These are phyloP conservation scores for Huntiella abstrusa DNA, from an alignment of 2,329 filamentous ascomycete genomes.

Conservation along the genomic window DNA sequence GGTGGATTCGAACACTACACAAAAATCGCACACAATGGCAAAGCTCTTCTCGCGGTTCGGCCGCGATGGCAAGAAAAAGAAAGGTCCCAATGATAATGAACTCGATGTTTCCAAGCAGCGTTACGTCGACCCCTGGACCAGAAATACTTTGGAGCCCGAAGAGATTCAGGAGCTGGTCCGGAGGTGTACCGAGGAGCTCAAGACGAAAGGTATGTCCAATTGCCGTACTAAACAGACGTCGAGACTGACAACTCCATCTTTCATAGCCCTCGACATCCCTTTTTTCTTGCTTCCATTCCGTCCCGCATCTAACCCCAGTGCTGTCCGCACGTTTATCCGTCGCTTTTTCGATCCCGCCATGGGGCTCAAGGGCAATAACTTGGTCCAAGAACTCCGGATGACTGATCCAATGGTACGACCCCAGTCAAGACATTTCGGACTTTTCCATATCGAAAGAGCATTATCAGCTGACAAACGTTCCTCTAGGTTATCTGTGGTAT, in stretches of 20 bases:
- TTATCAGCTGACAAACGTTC: not conserved
- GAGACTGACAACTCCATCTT: not conserved
- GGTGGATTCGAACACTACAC: no score
- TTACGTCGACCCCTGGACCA: constrained; percentile 78
- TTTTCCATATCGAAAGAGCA: not conserved
- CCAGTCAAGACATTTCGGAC: constrained; percentile 5
- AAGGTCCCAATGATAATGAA: constrained; percentile 29
- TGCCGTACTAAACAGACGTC: not conserved
- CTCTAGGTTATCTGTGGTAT: constrained; percentile 74
- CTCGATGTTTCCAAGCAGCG: constrained; percentile 45
- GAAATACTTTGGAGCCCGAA: constrained; percentile 65
- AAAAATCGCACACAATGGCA: constrained; percentile 26
- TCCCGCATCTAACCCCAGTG: constrained; percentile 78
- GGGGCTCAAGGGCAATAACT: constrained; percentile 44
- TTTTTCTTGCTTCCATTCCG: constrained; percentile 90
- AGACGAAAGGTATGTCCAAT: constrained; percentile 60
- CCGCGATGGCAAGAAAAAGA: constrained; percentile 59
- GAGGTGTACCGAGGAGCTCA: constrained; percentile 77
- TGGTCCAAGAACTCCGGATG: constrained; percentile 76
- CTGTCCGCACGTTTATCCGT: constrained; percentile 77
- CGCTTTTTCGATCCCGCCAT: constrained; percentile 68
- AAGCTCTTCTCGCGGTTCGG: constrained; percentile 44
- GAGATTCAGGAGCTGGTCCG: constrained; percentile 78
- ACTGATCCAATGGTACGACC: constrained; percentile 73
- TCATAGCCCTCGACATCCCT: constrained; percentile 63